Percentiles rank a stretch among this genome's conserved stretches.
These are phyloP conservation scores for Gnaphalium uliginosum DNA, from an alignment of 129 eudicot genomes.

Conservation along the genomic window DNA sequence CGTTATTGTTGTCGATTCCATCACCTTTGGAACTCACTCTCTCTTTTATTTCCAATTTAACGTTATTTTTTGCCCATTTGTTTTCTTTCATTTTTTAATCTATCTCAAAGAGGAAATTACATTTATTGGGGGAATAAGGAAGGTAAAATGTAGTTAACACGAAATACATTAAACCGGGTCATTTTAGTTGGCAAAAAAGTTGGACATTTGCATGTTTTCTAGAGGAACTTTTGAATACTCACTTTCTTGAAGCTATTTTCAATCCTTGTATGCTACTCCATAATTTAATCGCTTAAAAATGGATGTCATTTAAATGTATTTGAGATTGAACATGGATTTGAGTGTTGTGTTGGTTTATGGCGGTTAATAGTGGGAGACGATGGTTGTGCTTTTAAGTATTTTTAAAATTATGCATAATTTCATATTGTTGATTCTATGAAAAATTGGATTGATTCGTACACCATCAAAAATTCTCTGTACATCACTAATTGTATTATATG, in stretches of 20 bases:
- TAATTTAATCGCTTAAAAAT: too few species aligned
- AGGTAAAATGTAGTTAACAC: neutral
- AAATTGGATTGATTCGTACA: too few species aligned
- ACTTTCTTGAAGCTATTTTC: neutral
- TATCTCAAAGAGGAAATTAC: constrained; percentile 6
- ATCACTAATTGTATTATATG: too few species aligned
- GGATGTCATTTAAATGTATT: too few species aligned
- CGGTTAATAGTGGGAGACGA: too few species aligned
- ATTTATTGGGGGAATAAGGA: neutral
- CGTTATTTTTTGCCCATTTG: neutral
- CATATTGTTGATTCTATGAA: too few species aligned
- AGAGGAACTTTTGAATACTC: neutral
- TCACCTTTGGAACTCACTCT: constrained; percentile 28
- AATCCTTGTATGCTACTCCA: too few species aligned
- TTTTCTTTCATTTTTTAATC: neutral
- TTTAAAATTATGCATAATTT: too few species aligned
- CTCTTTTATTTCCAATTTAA: neutral
- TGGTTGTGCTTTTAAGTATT: too few species aligned
- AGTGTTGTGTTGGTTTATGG: too few species aligned
- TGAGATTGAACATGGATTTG: too few species aligned
- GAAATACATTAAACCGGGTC: neutral
- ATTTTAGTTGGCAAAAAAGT: neutral
- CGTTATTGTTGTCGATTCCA: constrained; percentile 39
- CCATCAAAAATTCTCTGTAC: too few species aligned
- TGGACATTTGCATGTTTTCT: neutral